Percentiles rank a stretch among this genome's conserved stretches.
These are phyloP conservation scores for Penicillium polonicum DNA, from an alignment of 2,329 filamentous ascomycete species.

Conservation along the genomic window DNA sequence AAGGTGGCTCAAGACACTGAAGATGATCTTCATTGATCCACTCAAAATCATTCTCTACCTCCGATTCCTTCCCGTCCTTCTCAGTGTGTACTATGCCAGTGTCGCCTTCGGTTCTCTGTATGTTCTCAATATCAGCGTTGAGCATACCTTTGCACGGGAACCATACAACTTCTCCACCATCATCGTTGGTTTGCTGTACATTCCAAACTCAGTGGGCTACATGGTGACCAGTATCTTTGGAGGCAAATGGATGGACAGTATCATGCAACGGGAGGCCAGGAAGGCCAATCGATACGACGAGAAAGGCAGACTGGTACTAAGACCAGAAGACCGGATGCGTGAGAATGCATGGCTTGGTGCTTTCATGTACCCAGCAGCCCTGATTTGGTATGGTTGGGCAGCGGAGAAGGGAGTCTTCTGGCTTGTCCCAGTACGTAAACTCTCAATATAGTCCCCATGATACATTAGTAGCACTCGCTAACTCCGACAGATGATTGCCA, in stretches of 20 bases:
- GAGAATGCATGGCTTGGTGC: conserved; percentile 79
- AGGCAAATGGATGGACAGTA: conserved; percentile 74
- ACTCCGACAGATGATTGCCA: conserved; percentile 53
- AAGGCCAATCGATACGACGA: conserved; percentile 68
- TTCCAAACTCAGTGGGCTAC: conserved; percentile 74
- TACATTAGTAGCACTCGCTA: background rate
- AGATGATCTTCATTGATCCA: conserved; percentile 68
- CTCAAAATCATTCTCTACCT: conserved; percentile 69
- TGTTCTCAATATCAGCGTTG: conserved; percentile 73
- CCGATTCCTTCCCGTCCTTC: conserved; percentile 68
- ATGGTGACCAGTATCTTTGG: conserved; percentile 66
- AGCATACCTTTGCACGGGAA: conserved; percentile 63
- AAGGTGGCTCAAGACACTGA: conserved; percentile 54
- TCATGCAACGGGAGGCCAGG: conserved; percentile 75
- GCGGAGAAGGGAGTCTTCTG: conserved; percentile 62
- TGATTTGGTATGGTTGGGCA: conserved; percentile 78
- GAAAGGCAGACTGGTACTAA: conserved; percentile 63
- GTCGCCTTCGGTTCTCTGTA: conserved; percentile 75
- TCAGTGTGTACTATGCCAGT: conserved; percentile 71
- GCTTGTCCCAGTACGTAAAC: conserved; percentile 52
- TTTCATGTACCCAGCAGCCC: conserved; percentile 65
- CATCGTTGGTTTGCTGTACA: conserved; percentile 72
- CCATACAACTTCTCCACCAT: conserved; percentile 70
- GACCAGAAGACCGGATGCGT: conserved; percentile 77
- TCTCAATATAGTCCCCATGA: background rate